These are phyloP conservation scores for Beta macrorhiza DNA, from an alignment of 179 eudicot species.

Conservation along the genomic window DNA sequence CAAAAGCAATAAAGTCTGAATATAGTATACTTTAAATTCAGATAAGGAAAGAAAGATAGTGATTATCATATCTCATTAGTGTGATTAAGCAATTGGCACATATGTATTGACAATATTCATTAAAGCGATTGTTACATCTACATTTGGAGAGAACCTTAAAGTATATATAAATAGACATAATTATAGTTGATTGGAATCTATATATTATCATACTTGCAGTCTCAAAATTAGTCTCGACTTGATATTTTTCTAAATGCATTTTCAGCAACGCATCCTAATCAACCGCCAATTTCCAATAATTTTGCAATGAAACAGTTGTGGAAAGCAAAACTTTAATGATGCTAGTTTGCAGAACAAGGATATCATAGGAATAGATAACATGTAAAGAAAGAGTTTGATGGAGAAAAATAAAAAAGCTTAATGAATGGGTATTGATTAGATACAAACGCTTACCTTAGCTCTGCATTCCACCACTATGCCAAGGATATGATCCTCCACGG, in stretches of 20 bases:
- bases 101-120: too few species aligned
- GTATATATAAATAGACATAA: too few species aligned
- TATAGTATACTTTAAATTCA: too few species aligned
- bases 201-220: too few species aligned
- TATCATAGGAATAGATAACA: not conserved
- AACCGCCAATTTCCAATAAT: not conserved
- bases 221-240: not conserved
- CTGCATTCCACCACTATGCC: constrained; percentile 79
- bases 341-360: not conserved
- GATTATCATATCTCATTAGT: too few species aligned
- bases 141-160: too few species aligned
- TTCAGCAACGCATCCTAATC: not conserved
- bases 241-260: not conserved
- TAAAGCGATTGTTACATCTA: too few species aligned
- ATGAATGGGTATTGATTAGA: not conserved
- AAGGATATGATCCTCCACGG: constrained; percentile 78
- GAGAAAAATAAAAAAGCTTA: not conserved
- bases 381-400: not conserved
- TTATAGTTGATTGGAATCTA: too few species aligned
- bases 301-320: not conserved
- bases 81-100: too few species aligned
- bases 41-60: too few species aligned
- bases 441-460: constrained; percentile 67
- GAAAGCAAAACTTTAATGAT: not conserved
- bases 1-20: too few species aligned